These are phyloP conservation scores for Arthrobotrys megalospora DNA, from an alignment of 2,329 filamentous ascomycete species.

Conservation along the genomic window DNA sequence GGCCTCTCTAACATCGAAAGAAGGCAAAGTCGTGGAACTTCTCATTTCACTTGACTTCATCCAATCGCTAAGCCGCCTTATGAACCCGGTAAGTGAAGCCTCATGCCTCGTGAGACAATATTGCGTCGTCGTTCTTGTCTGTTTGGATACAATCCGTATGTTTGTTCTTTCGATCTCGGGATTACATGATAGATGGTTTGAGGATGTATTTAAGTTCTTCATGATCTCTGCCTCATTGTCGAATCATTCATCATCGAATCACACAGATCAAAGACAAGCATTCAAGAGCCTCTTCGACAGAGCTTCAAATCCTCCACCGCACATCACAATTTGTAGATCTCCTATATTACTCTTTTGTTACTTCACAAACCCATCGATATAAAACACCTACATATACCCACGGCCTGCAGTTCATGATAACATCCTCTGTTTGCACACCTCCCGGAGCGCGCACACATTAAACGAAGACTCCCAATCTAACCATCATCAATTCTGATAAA, in stretches of 20 bases:
- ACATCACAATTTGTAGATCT: constrained; percentile 20
- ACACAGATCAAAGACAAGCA: constrained; percentile 14
- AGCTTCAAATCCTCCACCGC: neutral
- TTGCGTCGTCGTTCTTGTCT: constrained; percentile 12
- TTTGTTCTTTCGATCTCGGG: constrained; percentile 8
- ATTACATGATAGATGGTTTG: constrained; percentile 12
- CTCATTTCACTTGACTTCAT: constrained; percentile 53
- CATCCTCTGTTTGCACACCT: constrained; percentile 18
- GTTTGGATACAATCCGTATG: constrained; percentile 12
- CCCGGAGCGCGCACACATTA: constrained; percentile 27
- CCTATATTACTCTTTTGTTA: neutral
- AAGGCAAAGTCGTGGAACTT: constrained; percentile 30
- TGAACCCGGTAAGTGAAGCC: constrained; percentile 60
- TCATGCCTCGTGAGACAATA: constrained; percentile 53
- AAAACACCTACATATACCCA: neutral
- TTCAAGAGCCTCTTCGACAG: constrained; percentile 4
- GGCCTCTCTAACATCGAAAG: constrained; percentile 21
- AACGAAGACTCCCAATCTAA: constrained; percentile 34
- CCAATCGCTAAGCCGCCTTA: constrained; percentile 58
- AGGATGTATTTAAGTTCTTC: constrained; percentile 49
- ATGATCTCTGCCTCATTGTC: constrained; percentile 20
- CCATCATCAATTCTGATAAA: constrained; percentile 43
- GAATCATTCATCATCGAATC: constrained; percentile 33
- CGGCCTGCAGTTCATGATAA: constrained; percentile 24
- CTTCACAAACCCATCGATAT: constrained; percentile 5